phyloP scores from a whole-genome alignment of 768 basidiomycete genomes.

The Lactarius sp. region DNA sequence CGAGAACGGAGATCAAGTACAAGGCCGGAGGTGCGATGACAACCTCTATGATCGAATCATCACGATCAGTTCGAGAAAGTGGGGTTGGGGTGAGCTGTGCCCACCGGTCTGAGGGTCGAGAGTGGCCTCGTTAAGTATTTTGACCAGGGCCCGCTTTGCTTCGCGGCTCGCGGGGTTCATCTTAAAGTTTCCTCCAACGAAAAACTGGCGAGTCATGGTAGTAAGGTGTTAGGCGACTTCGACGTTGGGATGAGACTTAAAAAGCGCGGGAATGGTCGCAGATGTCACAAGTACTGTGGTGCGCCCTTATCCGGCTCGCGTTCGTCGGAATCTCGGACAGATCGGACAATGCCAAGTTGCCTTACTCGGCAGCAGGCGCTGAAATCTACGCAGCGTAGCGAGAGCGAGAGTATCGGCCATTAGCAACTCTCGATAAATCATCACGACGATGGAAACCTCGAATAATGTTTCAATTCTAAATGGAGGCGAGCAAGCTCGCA shows the following conservation, averaged over 20 bases:
- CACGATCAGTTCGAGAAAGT: constrained; percentile 19
- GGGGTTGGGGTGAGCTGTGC: constrained; percentile 25
- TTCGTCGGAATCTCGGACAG: constrained; percentile 14
- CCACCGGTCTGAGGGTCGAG: constrained; percentile 74
- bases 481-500: no score
- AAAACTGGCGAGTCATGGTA: constrained; percentile 76
- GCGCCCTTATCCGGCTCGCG: not conserved
- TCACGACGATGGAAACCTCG: no score
- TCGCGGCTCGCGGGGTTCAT: constrained; percentile 77
- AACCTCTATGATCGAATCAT: constrained; percentile 56
- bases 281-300: not conserved
- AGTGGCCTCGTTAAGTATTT: constrained; percentile 69
- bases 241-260: not conserved
- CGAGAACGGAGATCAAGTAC: constrained; percentile 74
- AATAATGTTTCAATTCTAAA: no score
- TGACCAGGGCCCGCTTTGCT: constrained; percentile 60
- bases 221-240: not conserved
- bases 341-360: constrained; percentile 1
- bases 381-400: not conserved
- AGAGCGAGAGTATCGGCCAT: not conserved
- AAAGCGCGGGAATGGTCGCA: not conserved
- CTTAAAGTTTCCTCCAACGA: constrained; percentile 98
- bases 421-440: not conserved
- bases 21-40: constrained; percentile 88
- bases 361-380: not conserved